These are phyloP conservation scores for Pseudozyma tsukubaensis DNA, from an alignment of 1,284 basidiomycete genomes.

Conservation along the genomic window DNA sequence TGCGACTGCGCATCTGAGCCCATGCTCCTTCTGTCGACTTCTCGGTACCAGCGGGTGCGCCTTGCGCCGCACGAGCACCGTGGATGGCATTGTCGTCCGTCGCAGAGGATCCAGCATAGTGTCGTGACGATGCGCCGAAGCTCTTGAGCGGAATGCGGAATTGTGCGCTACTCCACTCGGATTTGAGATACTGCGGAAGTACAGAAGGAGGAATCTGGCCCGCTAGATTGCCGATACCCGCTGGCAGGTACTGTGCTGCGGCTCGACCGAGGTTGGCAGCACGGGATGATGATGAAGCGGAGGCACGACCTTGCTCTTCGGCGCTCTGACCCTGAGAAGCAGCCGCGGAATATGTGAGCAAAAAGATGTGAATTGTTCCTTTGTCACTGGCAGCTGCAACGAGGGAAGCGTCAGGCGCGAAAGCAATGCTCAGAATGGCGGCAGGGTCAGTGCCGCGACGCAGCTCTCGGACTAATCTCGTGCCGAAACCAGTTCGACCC, in stretches of 20 bases:
- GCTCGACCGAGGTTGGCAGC: constrained; percentile 29
- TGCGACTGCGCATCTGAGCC: constrained; percentile 57
- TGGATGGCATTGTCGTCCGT: constrained; percentile 13
- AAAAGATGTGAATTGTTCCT: constrained; percentile 62
- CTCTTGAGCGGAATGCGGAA: constrained; percentile 58
- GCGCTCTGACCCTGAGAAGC: neutral
- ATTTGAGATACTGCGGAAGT: constrained; percentile 58
- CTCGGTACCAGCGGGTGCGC: constrained; percentile 22
- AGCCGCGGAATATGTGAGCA: constrained; percentile 8
- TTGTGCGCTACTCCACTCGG: constrained; percentile 60
- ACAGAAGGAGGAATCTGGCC: constrained; percentile 51
- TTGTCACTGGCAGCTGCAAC: constrained; percentile 63
- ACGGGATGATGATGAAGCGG: constrained; percentile 14
- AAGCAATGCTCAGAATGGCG: constrained; percentile 55
- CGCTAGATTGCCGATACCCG: constrained; percentile 43
- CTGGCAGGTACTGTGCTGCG: constrained; percentile 47
- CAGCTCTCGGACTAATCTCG: constrained; percentile 50
- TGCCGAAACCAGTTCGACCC: constrained; percentile 39
- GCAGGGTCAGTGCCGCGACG: constrained; percentile 59
- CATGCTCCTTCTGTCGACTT: constrained; percentile 60
- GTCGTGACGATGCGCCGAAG: constrained; percentile 44
- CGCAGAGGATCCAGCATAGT: constrained; percentile 11
- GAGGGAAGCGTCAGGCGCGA: constrained; percentile 47
- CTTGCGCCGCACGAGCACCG: constrained; percentile 6
- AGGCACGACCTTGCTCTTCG: neutral